These are phyloP conservation scores for Simplicillium aogashimaense DNA, from an alignment of 2,329 filamentous ascomycete species.

Conservation along the genomic window DNA sequence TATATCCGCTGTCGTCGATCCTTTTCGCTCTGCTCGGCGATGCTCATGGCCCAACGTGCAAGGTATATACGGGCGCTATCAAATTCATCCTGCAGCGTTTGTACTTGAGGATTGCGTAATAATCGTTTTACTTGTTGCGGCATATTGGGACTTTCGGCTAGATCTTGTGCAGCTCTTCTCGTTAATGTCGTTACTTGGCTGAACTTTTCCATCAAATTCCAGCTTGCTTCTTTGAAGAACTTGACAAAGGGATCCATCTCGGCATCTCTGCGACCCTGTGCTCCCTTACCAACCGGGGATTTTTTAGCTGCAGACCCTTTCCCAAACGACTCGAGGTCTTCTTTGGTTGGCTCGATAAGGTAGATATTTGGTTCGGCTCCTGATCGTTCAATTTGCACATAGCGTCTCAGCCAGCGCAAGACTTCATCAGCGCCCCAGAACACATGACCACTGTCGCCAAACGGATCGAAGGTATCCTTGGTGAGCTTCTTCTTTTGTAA, in stretches of 20 bases:
- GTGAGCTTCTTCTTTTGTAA: slow-evolving; percentile 82
- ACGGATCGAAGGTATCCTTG: slow-evolving; percentile 80
- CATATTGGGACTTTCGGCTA: slow-evolving; percentile 82
- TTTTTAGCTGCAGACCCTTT: slow-evolving; percentile 36
- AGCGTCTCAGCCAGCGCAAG: slow-evolving; percentile 77
- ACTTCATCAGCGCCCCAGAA: slow-evolving; percentile 99
- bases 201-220: slow-evolving; percentile 94
- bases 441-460: slow-evolving; percentile 73
- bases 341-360: slow-evolving; percentile 74
- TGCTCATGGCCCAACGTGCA: slow-evolving; percentile 96
- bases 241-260: slow-evolving; percentile 91
- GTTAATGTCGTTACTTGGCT: slow-evolving; percentile 97
- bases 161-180: slow-evolving; percentile 78
- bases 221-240: slow-evolving; percentile 86
- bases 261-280: slow-evolving; percentile 44
- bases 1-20: slow-evolving; percentile 82
- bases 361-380: slow-evolving; percentile 84
- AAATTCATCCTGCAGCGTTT: slow-evolving; percentile 92
- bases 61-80: slow-evolving; percentile 92
- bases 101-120: slow-evolving; percentile 85
- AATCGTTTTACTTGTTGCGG: slow-evolving; percentile 80
- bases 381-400: slow-evolving; percentile 74
- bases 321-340: slow-evolving; percentile 77
- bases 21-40: slow-evolving; percentile 89
- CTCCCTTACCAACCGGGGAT: slow-evolving; percentile 20